Evolutionary conservation across 2,329 filamentous ascomycete species (phyloP).

Genomic region (Fusarium avenaceum): DNA sequence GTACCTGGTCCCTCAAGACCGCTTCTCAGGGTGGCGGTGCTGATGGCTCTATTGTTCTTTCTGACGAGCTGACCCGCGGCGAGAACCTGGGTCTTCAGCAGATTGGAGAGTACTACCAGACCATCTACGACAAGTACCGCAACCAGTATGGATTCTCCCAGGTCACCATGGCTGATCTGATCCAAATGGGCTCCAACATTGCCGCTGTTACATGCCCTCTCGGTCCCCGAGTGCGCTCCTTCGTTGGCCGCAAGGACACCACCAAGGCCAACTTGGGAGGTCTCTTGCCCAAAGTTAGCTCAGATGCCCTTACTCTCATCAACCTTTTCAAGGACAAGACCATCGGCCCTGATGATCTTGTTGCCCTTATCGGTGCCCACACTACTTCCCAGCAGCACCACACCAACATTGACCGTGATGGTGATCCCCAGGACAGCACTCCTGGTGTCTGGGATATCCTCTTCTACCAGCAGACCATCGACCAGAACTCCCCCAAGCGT

Average conservation of each 20-base stretch:
- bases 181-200: conserved; percentile 66
- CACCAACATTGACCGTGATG: conserved; percentile 56
- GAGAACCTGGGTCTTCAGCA: conserved; percentile 64
- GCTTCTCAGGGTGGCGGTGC: conserved; percentile 58
- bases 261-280: conserved; percentile 55
- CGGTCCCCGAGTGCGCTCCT: conserved; percentile 63
- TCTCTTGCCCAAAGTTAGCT: conserved; percentile 60
- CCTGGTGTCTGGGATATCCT: conserved; percentile 66
- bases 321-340: conserved; percentile 66
- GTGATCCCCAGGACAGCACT: conserved; percentile 65
- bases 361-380: conserved; percentile 69
- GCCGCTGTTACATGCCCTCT: conserved; percentile 63
- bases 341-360: conserved; percentile 63
- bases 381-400: conserved; percentile 64
- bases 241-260: conserved; percentile 65
- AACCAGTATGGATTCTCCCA: conserved; percentile 50
- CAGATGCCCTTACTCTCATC: conserved; percentile 63
- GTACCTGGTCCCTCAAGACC: conserved; percentile 57
- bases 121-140: conserved; percentile 58
- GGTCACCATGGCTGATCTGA: conserved; percentile 67
- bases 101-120: conserved; percentile 57
- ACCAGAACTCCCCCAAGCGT: conserved; percentile 50
- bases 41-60: conserved; percentile 61
- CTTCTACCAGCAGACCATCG: conserved; percentile 62
- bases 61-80: conserved; percentile 53